Percentiles rank a stretch among this genome's conserved stretches.
Conservation (phyloP, 2,329 filamentous ascomycete genomes). For the Alternaria atra region DNA sequence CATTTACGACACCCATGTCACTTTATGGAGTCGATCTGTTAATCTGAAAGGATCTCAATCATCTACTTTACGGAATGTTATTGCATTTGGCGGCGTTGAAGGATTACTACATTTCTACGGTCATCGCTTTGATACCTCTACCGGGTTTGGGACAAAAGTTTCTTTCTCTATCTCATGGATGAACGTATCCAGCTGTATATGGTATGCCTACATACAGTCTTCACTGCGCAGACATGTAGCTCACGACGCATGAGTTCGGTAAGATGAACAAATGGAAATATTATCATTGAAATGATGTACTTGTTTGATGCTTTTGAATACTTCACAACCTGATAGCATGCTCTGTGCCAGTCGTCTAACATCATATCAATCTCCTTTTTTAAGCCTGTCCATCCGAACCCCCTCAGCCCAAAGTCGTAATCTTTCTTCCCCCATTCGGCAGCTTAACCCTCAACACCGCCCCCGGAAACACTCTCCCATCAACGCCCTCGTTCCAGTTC, state of each 20-base stretch:
- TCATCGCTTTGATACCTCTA: slow-evolving; percentile 20
- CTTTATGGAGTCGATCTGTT: neutral
- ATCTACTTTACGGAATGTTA: slow-evolving; percentile 1
- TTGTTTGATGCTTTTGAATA: neutral
- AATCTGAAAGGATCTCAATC: neutral
- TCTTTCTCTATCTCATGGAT: slow-evolving; percentile 3
- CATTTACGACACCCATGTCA: neutral
- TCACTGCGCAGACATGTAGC: neutral
- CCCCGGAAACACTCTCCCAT: slow-evolving; percentile 55
- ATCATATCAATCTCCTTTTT: neutral
- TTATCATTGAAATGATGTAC: neutral
- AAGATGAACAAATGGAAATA: neutral
- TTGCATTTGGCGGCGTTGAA: slow-evolving; percentile 23
- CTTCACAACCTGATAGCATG: neutral
- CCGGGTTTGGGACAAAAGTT: slow-evolving; percentile 18
- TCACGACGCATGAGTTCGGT: neutral
- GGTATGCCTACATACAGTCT: neutral
- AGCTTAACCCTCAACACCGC: slow-evolving; percentile 57
- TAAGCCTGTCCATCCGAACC: neutral
- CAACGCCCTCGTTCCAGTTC: slow-evolving; percentile 58
- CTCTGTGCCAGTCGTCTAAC: no score
- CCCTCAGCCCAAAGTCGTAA: slow-evolving; percentile 11
- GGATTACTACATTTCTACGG: slow-evolving; percentile 14
- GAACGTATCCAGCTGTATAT: neutral
- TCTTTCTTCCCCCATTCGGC: slow-evolving; percentile 52